These are phyloP conservation scores for Bipolaris oryzae DNA, from an alignment of 2,329 filamentous ascomycete genomes.

Conservation along the genomic window DNA sequence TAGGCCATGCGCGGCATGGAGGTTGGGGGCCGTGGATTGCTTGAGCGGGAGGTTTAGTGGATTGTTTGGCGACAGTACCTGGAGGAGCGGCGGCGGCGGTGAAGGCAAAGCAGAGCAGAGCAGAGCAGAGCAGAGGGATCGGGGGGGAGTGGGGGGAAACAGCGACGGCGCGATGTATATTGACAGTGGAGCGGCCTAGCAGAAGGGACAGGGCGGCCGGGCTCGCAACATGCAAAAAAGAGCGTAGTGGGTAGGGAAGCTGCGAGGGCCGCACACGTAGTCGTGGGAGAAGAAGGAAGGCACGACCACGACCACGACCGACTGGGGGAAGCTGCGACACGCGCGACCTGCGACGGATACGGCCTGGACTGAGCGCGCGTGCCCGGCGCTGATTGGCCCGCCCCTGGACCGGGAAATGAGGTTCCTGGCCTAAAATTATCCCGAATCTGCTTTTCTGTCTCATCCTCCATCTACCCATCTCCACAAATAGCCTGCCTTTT, in stretches of 20 bases:
- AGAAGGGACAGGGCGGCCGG: constrained; percentile 32
- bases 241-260: constrained; percentile 46
- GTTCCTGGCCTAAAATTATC: constrained; percentile 38
- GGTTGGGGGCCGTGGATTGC: not conserved
- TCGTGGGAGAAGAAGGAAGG: constrained; percentile 26
- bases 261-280: constrained; percentile 36
- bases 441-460: constrained; percentile 20
- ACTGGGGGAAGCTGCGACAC: constrained; percentile 28
- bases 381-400: constrained; percentile 30
- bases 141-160: too few species aligned
- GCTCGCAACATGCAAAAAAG: constrained; percentile 43
- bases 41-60: constrained; percentile 1
- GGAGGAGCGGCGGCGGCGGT: not conserved
- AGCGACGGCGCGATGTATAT: too few species aligned
- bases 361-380: too few species aligned
- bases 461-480: not conserved
- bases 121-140: constrained; percentile 10
- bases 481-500: too few species aligned
- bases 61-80: constrained; percentile 8
- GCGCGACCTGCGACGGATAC: not conserved
- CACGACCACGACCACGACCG: constrained; percentile 24
- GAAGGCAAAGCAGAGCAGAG: constrained; percentile 16
- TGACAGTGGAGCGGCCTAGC: constrained; percentile 21
- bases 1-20: constrained; percentile 39
- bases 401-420: constrained; percentile 36